Evolutionary conservation across 2,329 filamentous ascomycete genomes (phyloP), one percentile per base, ranked within the genome.

Genomic region (Aspergillus sp.): DNA sequence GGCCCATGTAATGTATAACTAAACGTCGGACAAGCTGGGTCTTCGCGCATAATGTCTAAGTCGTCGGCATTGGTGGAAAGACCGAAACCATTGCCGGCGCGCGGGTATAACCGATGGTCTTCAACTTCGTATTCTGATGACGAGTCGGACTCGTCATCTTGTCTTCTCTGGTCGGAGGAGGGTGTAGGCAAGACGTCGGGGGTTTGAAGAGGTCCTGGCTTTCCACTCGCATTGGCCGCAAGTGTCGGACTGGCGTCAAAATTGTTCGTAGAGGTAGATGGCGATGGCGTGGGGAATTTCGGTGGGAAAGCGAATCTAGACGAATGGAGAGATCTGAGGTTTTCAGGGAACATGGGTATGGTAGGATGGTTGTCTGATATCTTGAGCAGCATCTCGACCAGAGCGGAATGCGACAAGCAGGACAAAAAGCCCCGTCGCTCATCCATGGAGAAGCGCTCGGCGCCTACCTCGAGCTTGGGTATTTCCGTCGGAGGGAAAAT

Each of bases 311-410:
- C 45, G 46, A 68, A 65, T 26, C 64, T 62, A 8, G 64, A 66
- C 30, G 42, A 53, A 24, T 47, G 62, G 45, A 60, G 58, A 30
- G 58, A 56, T 38, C 36, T 62, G 55, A 67, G 63, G 45, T 67
- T 73, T 58, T 56, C 60, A 43, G 78, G 79, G 62, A 89, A 90
- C 48, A 91, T 75, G 4, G 86, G 82, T 5, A 91, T 73, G 49
- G 84, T 79, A 2, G 87, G 85, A 54, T 88, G 78, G 2, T 82
- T 69, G 44, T 80, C 79, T 24, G 82, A 82, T 52, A 84, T 78
- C 56, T 81, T 79, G 53, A 89, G 75, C 33, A 90, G 74, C 24
- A 90, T 77, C 49, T 81, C 80, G 44, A 90, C 81, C 1, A 92
- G 76, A 36, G 84, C 77, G 9, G 77, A 70, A 57, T 83, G 81